Evolutionary conservation across 495 filamentous ascomycete genomes (phyloP), one percentile per base, ranked within the genome.

Genomic region (Aspergillus bridgeri): DNA sequence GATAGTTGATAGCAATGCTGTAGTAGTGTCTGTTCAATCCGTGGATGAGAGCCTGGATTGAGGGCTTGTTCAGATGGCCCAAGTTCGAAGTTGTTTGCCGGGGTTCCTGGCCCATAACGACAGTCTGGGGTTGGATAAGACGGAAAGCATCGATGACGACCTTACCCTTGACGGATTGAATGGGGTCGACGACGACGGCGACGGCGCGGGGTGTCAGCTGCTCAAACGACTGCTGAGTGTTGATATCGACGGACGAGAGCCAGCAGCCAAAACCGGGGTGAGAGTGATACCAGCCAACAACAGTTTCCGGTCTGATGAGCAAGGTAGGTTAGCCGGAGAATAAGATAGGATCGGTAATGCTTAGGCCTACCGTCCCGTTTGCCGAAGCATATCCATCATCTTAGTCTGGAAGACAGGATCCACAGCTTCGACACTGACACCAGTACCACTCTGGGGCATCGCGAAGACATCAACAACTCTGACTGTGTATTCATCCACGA

Each of bases 321-420:
- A 50, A 50, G 42, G 19, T 7, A 21, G 11, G 22, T 63, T 25
- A 25, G 24, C 27, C 48, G 29, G 45, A 60, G 50, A 45, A 25
- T 9, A 13, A 22, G 27, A 5, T 33, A 15, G 27, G 11, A 33
- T 42, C 18, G 22, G 25, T 6, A 21, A 20, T n/a, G 18, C 23
- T 18, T 38, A 53, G 61, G 54, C 87, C 59, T 81, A 96, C 92
- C 92, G 84, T 73, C 93, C 94, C 17, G 94, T 98, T 79, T 98
- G 94, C 65, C 88, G 82, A 61, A 98, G 80, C 92, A 98, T 97
- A 71, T 98, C 94, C 95, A 98, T 98, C 94, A 98, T 98, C 80
- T 96, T 98, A 61, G 89, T 95, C 78, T 98, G 94, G 72, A 98
- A 98, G 15, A 98, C 95, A 22, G 91, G 89, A 71, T 98, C 94